Evolutionary conservation across 2,329 filamentous ascomycete species (phyloP).

Genomic region (Aspergillus novofumigatus): DNA sequence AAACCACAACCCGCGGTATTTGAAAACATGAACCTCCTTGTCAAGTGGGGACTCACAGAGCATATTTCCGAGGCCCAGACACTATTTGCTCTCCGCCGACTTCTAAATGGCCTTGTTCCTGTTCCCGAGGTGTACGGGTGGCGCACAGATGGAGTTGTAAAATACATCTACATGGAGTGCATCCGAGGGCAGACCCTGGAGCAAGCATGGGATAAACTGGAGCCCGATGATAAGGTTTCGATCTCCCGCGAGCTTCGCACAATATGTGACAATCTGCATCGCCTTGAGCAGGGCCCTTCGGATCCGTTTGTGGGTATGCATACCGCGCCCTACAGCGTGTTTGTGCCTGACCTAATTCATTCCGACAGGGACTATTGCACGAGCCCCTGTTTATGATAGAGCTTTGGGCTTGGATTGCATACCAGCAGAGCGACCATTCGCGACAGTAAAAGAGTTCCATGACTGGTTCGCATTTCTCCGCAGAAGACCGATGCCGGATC

Average conservation of each 20-base stretch:
- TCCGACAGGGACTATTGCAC: constrained; percentile 15
- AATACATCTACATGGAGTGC: constrained; percentile 33
- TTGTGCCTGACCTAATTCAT: not conserved
- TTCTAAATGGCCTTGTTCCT: constrained; percentile 17
- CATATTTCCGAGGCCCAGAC: too few relatives aligned
- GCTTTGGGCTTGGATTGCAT: constrained; percentile 16
- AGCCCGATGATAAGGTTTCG: constrained; percentile 5
- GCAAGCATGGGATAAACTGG: constrained; percentile 22
- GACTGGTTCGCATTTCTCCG: constrained; percentile 28
- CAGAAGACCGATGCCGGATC: constrained; percentile 21
- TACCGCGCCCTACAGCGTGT: not conserved
- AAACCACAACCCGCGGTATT: too few relatives aligned
- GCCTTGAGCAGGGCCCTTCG: constrained; percentile 21
- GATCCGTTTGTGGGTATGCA: constrained; percentile 24
- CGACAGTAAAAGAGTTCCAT: constrained; percentile 27
- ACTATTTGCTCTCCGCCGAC: too few relatives aligned
- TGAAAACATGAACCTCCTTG: too few relatives aligned
- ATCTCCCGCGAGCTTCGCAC: constrained; percentile 17
- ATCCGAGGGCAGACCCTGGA: constrained; percentile 26
- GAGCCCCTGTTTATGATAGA: constrained; percentile 19
- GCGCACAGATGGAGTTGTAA: constrained; percentile 20
- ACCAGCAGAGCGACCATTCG: constrained; percentile 25
- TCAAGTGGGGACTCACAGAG: too few relatives aligned
- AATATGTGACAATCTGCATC: constrained; percentile 18
- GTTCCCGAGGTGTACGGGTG: constrained; percentile 38